Conservation (phyloP, 225 moss, liverwort and hornwort species). For the Pleurozium schreberi region DNA sequence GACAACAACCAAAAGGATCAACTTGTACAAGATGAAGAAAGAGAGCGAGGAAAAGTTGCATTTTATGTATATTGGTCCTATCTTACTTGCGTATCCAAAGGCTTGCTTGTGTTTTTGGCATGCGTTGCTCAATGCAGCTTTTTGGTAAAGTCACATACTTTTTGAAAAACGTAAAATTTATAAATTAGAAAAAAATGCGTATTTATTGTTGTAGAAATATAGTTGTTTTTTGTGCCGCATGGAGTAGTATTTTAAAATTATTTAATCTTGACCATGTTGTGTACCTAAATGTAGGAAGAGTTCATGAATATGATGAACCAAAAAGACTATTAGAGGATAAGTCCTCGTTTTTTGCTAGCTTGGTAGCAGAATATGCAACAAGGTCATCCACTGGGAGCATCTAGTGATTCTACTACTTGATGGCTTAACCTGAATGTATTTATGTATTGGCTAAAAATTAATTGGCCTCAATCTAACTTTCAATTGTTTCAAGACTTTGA, state of each 20-base stretch:
- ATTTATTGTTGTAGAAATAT: neutral
- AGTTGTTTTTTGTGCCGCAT: neutral
- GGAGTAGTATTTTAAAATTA: neutral
- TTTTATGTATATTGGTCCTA: conserved; percentile 47
- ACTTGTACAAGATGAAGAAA: conserved; percentile 60
- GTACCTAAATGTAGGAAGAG: conserved; percentile 11
- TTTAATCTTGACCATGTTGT: neutral
- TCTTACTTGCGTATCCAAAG: conserved; percentile 24
- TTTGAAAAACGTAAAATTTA: neutral
- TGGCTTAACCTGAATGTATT: neutral
- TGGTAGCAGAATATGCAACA: conserved; percentile 41
- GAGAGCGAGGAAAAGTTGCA: conserved; percentile 51
- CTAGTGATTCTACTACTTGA: neutral
- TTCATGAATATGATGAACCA: conserved; percentile 42
- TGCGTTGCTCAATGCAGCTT: conserved; percentile 39
- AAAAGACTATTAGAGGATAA: conserved; percentile 32
- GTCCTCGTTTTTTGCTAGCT: conserved; percentile 33
- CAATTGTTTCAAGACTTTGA: neutral
- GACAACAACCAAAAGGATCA: conserved; percentile 15
- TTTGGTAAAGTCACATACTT: conserved; percentile 13
- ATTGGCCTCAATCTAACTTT: neutral
- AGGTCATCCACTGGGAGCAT: conserved; percentile 21
- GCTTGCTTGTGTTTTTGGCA: conserved; percentile 22
- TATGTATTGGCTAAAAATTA: neutral
- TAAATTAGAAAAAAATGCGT: neutral